Percentiles rank a stretch among this genome's conserved stretches.
Conservation (phyloP, 345 rosid genomes). For the Eucalyptus polyanthemos region DNA sequence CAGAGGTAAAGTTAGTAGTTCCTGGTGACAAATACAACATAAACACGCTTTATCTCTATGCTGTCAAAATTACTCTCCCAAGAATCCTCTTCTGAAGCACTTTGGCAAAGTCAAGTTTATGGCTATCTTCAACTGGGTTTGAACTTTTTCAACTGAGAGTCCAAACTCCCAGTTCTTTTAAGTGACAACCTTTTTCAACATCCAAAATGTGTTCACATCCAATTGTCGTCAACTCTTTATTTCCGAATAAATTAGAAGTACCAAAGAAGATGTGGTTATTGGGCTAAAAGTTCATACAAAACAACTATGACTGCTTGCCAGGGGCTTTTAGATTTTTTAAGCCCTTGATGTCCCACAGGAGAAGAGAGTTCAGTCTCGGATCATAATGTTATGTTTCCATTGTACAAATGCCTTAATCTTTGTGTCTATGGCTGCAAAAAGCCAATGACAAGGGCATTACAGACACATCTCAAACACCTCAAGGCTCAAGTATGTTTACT, state of each 20-base stretch:
- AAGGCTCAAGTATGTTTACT: not conserved
- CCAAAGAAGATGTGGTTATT: not conserved
- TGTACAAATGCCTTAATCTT: not conserved
- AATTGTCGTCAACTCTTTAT: not conserved
- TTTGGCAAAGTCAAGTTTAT: not conserved
- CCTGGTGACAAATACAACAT: not conserved
- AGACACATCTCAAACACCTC: not conserved
- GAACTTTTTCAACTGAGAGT: not conserved
- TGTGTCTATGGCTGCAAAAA: not conserved
- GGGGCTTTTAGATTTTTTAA: not conserved
- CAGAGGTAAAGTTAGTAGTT: not conserved
- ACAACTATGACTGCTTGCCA: not conserved
- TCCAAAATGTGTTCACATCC: not conserved
- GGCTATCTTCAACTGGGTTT: not conserved
- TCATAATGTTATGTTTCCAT: not conserved
- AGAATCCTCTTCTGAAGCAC: not conserved
- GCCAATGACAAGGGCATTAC: not conserved
- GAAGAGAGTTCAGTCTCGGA: not conserved
- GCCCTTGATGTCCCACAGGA: not conserved
- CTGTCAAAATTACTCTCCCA: not conserved
- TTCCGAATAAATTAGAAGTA: not conserved
- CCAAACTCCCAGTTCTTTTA: not conserved
- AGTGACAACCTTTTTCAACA: not conserved
- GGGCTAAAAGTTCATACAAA: not conserved
- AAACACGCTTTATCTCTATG: not conserved